Evolutionary conservation across 805 yeast genomes (phyloP).

Genomic region (Isabelozyma rhagii): DNA sequence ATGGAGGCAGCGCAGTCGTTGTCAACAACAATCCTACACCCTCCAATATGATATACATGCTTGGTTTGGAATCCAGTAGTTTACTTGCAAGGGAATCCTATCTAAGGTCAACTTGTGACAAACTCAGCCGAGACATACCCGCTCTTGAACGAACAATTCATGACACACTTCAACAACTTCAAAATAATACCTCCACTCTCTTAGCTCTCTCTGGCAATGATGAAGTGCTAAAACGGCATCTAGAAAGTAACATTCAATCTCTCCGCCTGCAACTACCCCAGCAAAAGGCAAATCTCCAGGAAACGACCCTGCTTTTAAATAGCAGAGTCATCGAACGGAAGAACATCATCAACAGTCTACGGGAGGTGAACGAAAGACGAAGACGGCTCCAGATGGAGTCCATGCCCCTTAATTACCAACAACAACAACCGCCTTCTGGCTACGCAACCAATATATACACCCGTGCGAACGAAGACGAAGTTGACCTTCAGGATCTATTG

Average conservation of each 20-base stretch:
- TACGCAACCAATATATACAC: constrained; percentile 13
- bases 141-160: not conserved
- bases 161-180: not conserved
- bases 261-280: not conserved
- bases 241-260: not conserved
- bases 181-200: too few relatives aligned
- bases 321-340: not conserved
- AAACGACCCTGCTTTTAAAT: not conserved
- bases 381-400: not conserved
- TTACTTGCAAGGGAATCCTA: not conserved
- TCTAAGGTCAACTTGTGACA: not conserved
- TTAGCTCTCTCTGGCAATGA: too few relatives aligned
- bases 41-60: not conserved
- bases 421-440: constrained; percentile 7
- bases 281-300: not conserved
- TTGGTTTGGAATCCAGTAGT: not conserved
- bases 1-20: not conserved
- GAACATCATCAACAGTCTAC: not conserved
- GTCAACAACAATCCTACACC: not conserved
- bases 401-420: not conserved
- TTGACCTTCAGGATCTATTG: constrained; percentile 35
- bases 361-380: not conserved
- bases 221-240: not conserved
- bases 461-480: constrained; percentile 8
- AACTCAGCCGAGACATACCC: not conserved